A percentile compares a stretch with the other conserved stretches of the same genome.
phyloP scores from a whole-genome alignment of 352 stramenopile species.

The Thalassiosira pacifica region DNA sequence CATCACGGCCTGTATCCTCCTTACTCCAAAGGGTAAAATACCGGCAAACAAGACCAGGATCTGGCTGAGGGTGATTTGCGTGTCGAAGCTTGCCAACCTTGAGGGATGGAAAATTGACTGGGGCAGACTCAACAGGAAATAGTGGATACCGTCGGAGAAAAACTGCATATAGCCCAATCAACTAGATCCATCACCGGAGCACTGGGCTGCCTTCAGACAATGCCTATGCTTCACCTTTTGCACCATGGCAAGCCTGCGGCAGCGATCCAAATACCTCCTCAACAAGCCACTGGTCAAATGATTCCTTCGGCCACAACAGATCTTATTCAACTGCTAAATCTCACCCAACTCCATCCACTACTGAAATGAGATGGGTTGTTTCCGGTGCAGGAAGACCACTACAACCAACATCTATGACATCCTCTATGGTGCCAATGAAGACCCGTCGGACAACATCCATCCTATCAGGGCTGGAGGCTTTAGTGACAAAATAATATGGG shows the following conservation, averaged over 20 bases:
- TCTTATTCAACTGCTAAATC: background rate
- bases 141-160: background rate
- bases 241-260: background rate
- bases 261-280: background rate
- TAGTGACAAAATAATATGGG: too few relatives aligned
- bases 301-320: background rate
- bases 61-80: conserved; percentile 8
- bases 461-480: too few relatives aligned
- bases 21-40: background rate
- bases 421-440: too few relatives aligned
- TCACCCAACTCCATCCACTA: background rate
- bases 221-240: background rate
- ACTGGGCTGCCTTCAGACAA: background rate
- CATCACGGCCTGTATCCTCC: too few relatives aligned
- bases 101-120: background rate
- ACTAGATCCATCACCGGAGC: background rate
- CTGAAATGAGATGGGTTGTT: too few relatives aligned
- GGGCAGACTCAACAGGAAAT: background rate
- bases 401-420: too few relatives aligned
- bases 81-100: background rate
- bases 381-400: too few relatives aligned
- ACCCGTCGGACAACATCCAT: too few relatives aligned
- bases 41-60: background rate
- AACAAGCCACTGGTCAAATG: background rate
- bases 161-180: conserved; percentile 7